phyloP scores from a whole-genome alignment of 2,329 filamentous ascomycete species.

The Pyrenophora seminiperda region DNA sequence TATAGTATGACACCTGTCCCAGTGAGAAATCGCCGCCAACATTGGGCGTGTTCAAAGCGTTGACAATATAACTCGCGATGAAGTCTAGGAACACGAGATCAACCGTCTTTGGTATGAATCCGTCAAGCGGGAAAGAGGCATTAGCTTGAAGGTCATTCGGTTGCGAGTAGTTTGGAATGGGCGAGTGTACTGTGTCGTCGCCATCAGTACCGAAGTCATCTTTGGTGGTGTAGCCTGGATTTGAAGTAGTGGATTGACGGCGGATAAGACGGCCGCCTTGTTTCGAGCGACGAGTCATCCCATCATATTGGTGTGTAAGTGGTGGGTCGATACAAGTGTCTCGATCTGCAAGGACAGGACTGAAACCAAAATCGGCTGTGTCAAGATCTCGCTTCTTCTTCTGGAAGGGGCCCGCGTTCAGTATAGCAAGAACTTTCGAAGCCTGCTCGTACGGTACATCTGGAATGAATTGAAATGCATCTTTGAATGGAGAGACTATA shows the following conservation, averaged over 20 bases:
- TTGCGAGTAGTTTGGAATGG: constrained; percentile 54
- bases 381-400: constrained; percentile 43
- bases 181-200: constrained; percentile 61
- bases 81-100: constrained; percentile 63
- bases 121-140: constrained; percentile 55
- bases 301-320: constrained; percentile 34
- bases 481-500: constrained; percentile 62
- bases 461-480: constrained; percentile 60
- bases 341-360: constrained; percentile 43
- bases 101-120: constrained; percentile 52
- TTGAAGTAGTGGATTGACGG: constrained; percentile 52
- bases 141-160: constrained; percentile 59
- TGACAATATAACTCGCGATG: constrained; percentile 45
- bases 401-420: constrained; percentile 53
- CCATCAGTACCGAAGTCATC: constrained; percentile 64
- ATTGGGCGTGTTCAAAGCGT: constrained; percentile 40
- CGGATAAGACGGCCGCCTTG: constrained; percentile 53
- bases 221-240: constrained; percentile 59
- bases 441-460: constrained; percentile 58
- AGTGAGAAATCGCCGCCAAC: constrained; percentile 41
- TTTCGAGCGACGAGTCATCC: constrained; percentile 32
- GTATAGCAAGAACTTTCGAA: constrained; percentile 45
- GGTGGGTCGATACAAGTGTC: constrained; percentile 59
- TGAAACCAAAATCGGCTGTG: constrained; percentile 46
- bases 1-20: constrained; percentile 45